Base-by-base conservation (phyloP, 345 rosid genomes). In the Lumnitzera littorea region DNA sequence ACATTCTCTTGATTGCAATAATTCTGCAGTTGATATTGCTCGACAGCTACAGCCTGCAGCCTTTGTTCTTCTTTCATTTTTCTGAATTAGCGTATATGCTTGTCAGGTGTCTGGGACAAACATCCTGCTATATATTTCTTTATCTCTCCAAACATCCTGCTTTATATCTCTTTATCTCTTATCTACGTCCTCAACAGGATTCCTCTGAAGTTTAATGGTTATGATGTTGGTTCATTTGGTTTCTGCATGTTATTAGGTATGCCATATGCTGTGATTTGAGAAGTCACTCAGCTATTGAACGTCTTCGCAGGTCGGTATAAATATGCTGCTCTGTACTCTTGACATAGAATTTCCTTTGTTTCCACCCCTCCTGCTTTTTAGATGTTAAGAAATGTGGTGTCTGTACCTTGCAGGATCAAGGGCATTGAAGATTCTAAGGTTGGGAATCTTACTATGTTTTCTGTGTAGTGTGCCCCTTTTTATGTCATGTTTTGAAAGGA, bases 381-480 rank as follows among this genome's bases (percentile, higher is more conserved):
- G 49, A 53, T 62, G 11, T 51, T 60, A 46, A 56, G 46, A 43
- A 49, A 0, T 16, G 61, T 23, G 23, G 5, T 64, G n/a, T 63
- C 68, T 62, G 60, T n/a, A 48, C 46, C 11, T 48, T 78, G 79
- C 92, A 92, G 96, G 74, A 89, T 92, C 43, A 92, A 92, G 70
- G 77, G 85, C 57, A 78, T 89, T 62, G 84, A 79, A 73, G 76
- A 79, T 52, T 89, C 96, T 70, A 92, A 89, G 96, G 96, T 75
- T 72, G 56, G 66, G 24, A 52, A 17, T 56, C 20, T 62, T 65
- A 50, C 46, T 56, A 9, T 3, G 31, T 31, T 11, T 46, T 20
- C 15, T 9, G 15, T 15, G 56, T 56, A 4, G 25, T 6, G 12
- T 64, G 24, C 67, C 14, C 61, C 54, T 36, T 55, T 24, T 64